Base-by-base conservation (phyloP, 495 filamentous ascomycete genomes). In the Astrocystis sublimbata region DNA sequence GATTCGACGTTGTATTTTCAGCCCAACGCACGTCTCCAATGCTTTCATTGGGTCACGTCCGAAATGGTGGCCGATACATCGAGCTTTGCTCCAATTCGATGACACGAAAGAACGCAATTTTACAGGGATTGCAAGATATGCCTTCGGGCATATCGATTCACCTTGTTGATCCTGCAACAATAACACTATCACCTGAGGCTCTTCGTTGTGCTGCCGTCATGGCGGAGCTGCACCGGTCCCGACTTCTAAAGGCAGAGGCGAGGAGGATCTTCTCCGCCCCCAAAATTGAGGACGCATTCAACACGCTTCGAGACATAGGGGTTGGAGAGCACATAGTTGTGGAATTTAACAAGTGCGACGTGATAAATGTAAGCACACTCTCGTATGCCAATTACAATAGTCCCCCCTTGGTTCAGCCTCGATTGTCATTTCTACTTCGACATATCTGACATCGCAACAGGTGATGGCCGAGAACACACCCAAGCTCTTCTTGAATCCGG, bases 401-500 rank as follows among this genome's bases (percentile, higher is more conserved):
- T 41, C 17, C 38, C 0, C 38, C 38, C 12, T 10, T n/a, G 15
- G 13, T 5, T 41, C 12, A 41, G 38, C 38, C 17, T 5, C 10
- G 7, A 15, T 41, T 41, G 15, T 41, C 12, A 6, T 41, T 41
- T 13, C 3, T 41, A 41, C 15, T 41, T 17, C 38, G 38, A 17
- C 38, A 41, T 41, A 4, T 41, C 38, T 41, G 38, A 41, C 38
- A 41, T 41, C 38, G 12, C 4, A n/a, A 41, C 17, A 41, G 38
- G 4, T 41, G 17, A 41, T 41, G 38, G 15, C 38, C 15, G 38
- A 46, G 1, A 46, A 23, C 43, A 46, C 31, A 26, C 45, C 38
- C 69, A 45, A 58, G 63, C 41, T 35, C 65, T 0, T 23, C 43
- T 46, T 46, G 17, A 46, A 46, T 23, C 43, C 23, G 12, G 63